Evolutionary conservation across 768 basidiomycete genomes (phyloP).

Genomic region (Cystobasidiopsis lactophilus): DNA sequence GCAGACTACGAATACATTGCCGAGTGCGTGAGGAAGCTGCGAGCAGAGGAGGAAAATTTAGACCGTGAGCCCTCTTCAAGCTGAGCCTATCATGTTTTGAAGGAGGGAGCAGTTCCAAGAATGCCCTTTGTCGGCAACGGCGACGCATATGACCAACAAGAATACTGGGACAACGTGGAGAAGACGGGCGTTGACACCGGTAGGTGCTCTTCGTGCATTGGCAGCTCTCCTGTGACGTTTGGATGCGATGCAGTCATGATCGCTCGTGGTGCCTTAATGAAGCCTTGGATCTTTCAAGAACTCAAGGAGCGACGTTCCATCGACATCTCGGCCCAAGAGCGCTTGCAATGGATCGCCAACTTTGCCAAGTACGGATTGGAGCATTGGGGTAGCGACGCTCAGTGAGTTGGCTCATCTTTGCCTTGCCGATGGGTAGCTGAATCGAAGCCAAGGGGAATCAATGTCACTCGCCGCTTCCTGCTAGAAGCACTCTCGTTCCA

Average conservation of each 20-base stretch:
- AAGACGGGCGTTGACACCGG: constrained; percentile 70
- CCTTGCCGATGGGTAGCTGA: constrained; percentile 8
- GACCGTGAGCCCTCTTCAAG: constrained; percentile 21
- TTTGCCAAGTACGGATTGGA: constrained; percentile 57
- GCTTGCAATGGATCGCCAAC: constrained; percentile 18
- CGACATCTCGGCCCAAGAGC: constrained; percentile 18
- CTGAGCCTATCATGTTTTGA: background rate
- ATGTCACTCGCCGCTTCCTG: constrained; percentile 74
- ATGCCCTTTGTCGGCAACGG: constrained; percentile 95
- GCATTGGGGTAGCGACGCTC: constrained; percentile 40
- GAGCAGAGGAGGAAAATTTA: constrained; percentile 17
- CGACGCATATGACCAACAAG: constrained; percentile 71
- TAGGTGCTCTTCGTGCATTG: too few species aligned
- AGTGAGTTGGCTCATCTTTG: background rate
- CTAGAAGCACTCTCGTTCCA: constrained; percentile 92
- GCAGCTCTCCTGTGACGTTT: too few species aligned
- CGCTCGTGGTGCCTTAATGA: constrained; percentile 81
- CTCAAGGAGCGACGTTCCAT: constrained; percentile 71
- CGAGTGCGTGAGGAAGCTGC: constrained; percentile 31
- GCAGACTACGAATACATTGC: constrained; percentile 93
- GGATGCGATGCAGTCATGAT: too few species aligned
- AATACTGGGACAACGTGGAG: constrained; percentile 56
- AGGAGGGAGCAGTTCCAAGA: constrained; percentile 23
- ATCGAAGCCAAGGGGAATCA: constrained; percentile 41
- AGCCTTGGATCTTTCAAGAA: constrained; percentile 90